Conservation (phyloP, 1,139 yeast species). For the Suhomyces panamericanus region DNA sequence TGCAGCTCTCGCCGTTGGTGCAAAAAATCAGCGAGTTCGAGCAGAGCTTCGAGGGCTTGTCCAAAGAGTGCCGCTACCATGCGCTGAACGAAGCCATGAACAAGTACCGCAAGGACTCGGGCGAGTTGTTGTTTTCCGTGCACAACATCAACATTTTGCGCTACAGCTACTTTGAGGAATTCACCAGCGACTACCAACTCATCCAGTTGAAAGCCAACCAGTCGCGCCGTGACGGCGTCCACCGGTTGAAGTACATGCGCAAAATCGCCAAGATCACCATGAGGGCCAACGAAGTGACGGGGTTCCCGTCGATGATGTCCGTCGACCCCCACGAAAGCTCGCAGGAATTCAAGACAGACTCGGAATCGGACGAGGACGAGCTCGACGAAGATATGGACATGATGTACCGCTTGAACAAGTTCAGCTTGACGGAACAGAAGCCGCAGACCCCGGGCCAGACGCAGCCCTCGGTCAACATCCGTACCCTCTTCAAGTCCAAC, state of each 20-base stretch:
- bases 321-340: background rate
- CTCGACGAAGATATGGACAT: constrained; percentile 13
- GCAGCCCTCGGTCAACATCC: background rate
- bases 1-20: constrained; percentile 17
- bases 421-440: constrained; percentile 6
- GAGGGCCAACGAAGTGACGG: background rate
- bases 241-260: constrained; percentile 22
- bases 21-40: constrained; percentile 21
- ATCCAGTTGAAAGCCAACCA: constrained; percentile 13
- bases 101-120: constrained; percentile 16
- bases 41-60: constrained; percentile 13
- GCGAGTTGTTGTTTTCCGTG: constrained; percentile 19
- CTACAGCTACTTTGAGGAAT: constrained; percentile 28
- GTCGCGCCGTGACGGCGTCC: constrained; percentile 10
- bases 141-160: constrained; percentile 26
- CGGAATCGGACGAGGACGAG: constrained; percentile 10
- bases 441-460: background rate
- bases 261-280: constrained; percentile 14
- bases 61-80: constrained; percentile 17
- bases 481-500: constrained; percentile 21
- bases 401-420: constrained; percentile 8
- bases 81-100: constrained; percentile 22
- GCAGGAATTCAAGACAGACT: constrained; percentile 4
- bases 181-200: constrained; percentile 16
- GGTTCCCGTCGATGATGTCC: constrained; percentile 5